Evolutionary conservation across 257 asterid genomes (phyloP).

Genomic region (Voacanga thouarsii): DNA sequence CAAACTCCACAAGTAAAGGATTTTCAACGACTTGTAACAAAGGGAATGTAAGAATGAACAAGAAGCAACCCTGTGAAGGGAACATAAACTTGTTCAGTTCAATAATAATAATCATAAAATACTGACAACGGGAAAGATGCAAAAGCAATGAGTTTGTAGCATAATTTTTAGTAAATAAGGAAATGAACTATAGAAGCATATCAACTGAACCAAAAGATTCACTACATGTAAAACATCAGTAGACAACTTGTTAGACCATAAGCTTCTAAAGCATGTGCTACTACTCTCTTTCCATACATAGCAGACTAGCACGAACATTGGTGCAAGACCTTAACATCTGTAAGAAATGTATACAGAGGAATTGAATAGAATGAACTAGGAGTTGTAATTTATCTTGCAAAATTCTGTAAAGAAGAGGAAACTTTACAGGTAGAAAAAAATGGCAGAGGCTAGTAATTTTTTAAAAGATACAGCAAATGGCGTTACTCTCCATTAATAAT

Average conservation of each 20-base stretch:
- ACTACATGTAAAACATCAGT: neutral
- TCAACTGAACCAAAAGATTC: neutral
- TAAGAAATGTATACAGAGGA: neutral
- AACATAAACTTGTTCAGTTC: no score
- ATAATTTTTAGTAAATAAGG: no score
- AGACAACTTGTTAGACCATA: neutral
- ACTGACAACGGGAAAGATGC: no score
- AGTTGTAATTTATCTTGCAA: neutral
- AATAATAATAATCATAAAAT: no score
- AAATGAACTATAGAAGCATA: neutral
- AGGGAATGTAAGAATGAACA: no score
- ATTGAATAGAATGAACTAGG: neutral
- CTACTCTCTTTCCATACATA: neutral
- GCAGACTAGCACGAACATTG: neutral
- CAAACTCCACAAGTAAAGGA: no score
- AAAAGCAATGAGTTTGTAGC: no score
- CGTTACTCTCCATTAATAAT: neutral
- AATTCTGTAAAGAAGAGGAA: neutral
- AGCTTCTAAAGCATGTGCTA: conserved; percentile 14
- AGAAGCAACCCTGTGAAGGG: no score
- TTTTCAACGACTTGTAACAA: no score
- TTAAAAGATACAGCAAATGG: neutral
- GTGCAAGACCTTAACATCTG: neutral
- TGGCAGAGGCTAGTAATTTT: neutral
- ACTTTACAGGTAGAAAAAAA: neutral